Base-by-base conservation (phyloP, 257 asterid species). In the Salvia hispanica region DNA sequence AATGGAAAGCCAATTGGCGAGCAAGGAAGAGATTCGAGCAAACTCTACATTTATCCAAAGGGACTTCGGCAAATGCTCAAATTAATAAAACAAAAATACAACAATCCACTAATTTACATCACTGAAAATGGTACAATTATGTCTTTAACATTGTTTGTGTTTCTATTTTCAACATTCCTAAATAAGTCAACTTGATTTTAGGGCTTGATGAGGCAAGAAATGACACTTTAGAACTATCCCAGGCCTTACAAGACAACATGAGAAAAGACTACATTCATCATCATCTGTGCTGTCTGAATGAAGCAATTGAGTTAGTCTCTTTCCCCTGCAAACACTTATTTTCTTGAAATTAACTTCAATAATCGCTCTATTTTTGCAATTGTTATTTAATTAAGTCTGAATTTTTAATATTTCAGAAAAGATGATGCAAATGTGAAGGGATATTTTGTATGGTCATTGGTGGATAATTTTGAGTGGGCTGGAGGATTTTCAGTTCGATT, bases 381-480 rank as follows among this genome's bases (percentile, higher is more conserved):
- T 9, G 25, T 8, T 14, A 15, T 13, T 46, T 21, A 15, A 15
- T 8, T 39, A 15, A 7, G 18, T 10, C 0, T 45, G n/a, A 9
- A 1, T 7, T 2, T 61, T 15, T 39, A 3, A 18, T 21, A 11
- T 69, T 58, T 62, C 72, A 85, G 91, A 80, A 62, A 75, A 42
- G 79, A 81, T 64, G 80, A 57, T 21, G 82, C 70, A 45, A 70
- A 80, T 34, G 81, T 85, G 73, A 78, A 78, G 69, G 90, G 81
- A 7, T 85, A 80, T 63, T 80, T 85, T 21, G 82, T 72, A 11
- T 85, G 91, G 91, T 80, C 86, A 4, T 68, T 85, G 74, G 52
- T 80, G 70, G 91, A 85, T 60, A 80, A 78, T 45, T 80, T 82
- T 11, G 91, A 82, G 73, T 82, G 91, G 91, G 31, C 76, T 5